Evolutionary conservation across 2,329 filamentous ascomycete species (phyloP).

Genomic region (Pyrenochaeta sp.): DNA sequence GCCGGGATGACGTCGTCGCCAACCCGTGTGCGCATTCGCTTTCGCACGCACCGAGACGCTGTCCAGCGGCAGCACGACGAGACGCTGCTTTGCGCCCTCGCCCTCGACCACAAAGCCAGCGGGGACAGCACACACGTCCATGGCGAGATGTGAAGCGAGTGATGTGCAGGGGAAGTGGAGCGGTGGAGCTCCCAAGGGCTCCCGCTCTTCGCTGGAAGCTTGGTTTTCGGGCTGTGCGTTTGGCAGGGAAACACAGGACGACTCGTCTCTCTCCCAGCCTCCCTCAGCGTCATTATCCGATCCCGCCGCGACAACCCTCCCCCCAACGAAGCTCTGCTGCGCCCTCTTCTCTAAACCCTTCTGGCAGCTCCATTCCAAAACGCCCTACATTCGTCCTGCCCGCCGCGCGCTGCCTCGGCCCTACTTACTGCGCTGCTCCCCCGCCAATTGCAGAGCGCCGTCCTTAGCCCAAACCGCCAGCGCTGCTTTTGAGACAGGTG

Average conservation of each 20-base stretch:
- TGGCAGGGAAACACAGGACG: background rate
- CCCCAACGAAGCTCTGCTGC: too few relatives aligned
- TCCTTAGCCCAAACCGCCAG: conserved; percentile 6
- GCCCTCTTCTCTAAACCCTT: conserved; percentile 10
- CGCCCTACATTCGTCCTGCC: background rate
- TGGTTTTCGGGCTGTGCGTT: conserved; percentile 3
- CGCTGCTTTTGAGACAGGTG: conserved; percentile 13
- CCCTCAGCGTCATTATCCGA: background rate
- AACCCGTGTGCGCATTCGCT: background rate
- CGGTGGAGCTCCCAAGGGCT: background rate
- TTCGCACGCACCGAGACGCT: too few relatives aligned
- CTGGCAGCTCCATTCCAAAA: background rate
- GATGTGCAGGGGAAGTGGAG: conserved; percentile 5
- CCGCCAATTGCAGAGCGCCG: conserved; percentile 8
- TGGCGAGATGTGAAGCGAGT: background rate
- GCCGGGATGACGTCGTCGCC: background rate
- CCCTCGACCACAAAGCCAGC: too few relatives aligned
- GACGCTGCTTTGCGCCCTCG: too few relatives aligned
- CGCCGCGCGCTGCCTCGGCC: background rate
- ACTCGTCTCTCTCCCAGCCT: conserved; percentile 2
- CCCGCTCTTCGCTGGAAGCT: background rate
- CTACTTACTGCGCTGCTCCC: background rate
- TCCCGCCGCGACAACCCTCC: background rate
- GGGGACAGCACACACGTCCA: too few relatives aligned
- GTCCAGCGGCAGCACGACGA: too few relatives aligned